Percentiles rank a stretch among this genome's conserved stretches.
Evolutionary conservation across 2,329 filamentous ascomycete species (phyloP).

Genomic region (Hymenoscyphus fraxineus): DNA sequence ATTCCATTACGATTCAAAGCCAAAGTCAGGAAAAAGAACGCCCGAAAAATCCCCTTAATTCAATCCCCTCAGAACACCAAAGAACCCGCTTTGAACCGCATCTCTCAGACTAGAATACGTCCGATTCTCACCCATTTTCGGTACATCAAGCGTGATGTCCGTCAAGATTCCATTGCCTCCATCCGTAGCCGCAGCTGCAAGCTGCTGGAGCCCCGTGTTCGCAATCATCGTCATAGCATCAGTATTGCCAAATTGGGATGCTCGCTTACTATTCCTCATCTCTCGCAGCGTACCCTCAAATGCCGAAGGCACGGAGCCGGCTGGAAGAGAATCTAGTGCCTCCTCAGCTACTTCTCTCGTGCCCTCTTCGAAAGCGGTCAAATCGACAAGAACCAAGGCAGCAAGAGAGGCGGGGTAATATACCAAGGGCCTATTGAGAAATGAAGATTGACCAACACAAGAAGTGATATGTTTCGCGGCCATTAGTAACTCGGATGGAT

Average conservation of each 20-base stretch:
- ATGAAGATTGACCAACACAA: constrained; percentile 53
- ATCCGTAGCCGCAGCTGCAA: too few relatives aligned
- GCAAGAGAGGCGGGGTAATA: constrained; percentile 63
- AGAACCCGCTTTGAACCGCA: too few relatives aligned
- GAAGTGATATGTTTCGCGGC: constrained; percentile 55
- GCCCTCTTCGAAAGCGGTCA: constrained; percentile 48
- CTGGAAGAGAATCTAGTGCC: constrained; percentile 53
- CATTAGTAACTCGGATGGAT: constrained; percentile 55
- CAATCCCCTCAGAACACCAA: too few relatives aligned
- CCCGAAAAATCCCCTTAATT: too few relatives aligned
- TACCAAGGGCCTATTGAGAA: constrained; percentile 58
- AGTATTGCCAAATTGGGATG: constrained; percentile 19
- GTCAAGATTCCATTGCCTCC: too few relatives aligned
- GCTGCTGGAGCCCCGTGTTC: constrained; percentile 46
- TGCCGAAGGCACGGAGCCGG: constrained; percentile 44
- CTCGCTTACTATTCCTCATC: constrained; percentile 38
- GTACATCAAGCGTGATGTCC: too few relatives aligned
- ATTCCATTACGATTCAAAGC: too few relatives aligned
- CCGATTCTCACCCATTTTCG: too few relatives aligned
- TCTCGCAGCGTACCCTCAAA: constrained; percentile 57
- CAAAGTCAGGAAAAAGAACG: too few relatives aligned
- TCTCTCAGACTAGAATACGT: too few relatives aligned
- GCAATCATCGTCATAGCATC: constrained; percentile 17
- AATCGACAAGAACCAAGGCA: constrained; percentile 57
- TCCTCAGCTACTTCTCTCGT: constrained; percentile 55